A percentile compares a stretch with the other conserved stretches of the same genome.
phyloP scores from a whole-genome alignment of 163 green algal genomes.

The Scenedesmus sp. region DNA sequence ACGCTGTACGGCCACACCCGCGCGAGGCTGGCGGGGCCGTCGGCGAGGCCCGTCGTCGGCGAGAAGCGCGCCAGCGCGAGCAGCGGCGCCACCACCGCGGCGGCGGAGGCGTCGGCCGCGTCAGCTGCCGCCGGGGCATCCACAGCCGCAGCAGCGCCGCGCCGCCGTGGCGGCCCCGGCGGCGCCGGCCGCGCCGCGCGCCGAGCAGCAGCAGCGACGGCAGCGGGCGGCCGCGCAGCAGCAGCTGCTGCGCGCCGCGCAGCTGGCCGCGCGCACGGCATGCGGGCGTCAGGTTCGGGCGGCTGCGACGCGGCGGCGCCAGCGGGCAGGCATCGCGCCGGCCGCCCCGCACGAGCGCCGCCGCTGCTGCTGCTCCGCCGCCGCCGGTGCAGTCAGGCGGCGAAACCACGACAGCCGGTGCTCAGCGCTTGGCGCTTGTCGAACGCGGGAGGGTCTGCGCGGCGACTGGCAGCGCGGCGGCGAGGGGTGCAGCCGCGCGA shows the following conservation, averaged over 20 bases:
- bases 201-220: background rate
- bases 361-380: no score
- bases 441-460: no score
- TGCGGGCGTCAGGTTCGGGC: no score
- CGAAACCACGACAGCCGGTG: no score
- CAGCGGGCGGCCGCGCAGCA: background rate
- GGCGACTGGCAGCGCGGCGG: no score
- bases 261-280: background rate
- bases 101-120: background rate
- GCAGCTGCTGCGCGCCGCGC: background rate
- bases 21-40: conserved; percentile 25
- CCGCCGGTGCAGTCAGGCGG: no score
- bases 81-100: background rate
- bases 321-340: no score
- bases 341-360: no score
- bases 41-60: conserved; percentile 13
- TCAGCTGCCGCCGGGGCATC: background rate
- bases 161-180: background rate
- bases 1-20: conserved; percentile 25
- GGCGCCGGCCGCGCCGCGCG: background rate
- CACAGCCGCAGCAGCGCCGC: background rate
- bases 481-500: no score
- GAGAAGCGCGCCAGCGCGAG: background rate
- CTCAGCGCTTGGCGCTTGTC: no score
- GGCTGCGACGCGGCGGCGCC: no score